Percentiles rank a stretch among this genome's conserved stretches.
These are phyloP conservation scores for Carex cristatella DNA, from an alignment of 176 grass and related monocot genomes.

Conservation along the genomic window DNA sequence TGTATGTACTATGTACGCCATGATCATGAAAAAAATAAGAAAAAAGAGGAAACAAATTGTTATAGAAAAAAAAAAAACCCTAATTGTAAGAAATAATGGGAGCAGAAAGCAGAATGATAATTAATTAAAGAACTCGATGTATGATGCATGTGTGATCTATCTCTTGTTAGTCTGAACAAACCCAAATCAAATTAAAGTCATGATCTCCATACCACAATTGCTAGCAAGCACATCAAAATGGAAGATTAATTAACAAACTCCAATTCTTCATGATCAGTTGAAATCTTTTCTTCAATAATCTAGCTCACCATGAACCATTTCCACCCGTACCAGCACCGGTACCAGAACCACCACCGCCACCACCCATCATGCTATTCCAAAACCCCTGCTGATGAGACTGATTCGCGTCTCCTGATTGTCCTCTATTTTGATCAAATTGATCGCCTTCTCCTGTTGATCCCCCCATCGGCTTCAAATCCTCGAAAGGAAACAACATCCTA, in stretches of 20 bases:
- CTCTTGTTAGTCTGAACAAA: conserved; percentile 28
- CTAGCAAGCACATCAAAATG: conserved; percentile 20
- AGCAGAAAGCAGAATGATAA: neutral
- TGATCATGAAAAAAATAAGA: neutral
- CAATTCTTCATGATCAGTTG: neutral
- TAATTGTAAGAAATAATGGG: conserved; percentile 3
- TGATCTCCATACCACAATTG: conserved; percentile 19
- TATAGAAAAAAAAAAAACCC: neutral
- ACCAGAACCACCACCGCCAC: neutral
- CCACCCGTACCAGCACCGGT: neutral
- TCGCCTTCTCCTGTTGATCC: neutral
- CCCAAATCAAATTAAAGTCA: conserved; percentile 18
- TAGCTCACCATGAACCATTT: conserved; percentile 16
- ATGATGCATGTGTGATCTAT: conserved; percentile 21
- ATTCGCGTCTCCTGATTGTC: neutral
- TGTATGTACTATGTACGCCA: neutral
- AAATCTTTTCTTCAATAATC: neutral
- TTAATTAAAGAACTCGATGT: conserved; percentile 5
- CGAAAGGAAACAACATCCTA: conserved; percentile 23
- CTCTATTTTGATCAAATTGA: conserved; percentile 22
- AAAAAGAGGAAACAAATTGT: neutral
- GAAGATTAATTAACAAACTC: conserved; percentile 14
- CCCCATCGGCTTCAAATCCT: conserved; percentile 23
- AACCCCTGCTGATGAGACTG: conserved; percentile 1
- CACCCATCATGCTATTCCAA: conserved; percentile 23